phyloP scores from a whole-genome alignment of 768 basidiomycete genomes.

The Cyclocybe cylindracea region DNA sequence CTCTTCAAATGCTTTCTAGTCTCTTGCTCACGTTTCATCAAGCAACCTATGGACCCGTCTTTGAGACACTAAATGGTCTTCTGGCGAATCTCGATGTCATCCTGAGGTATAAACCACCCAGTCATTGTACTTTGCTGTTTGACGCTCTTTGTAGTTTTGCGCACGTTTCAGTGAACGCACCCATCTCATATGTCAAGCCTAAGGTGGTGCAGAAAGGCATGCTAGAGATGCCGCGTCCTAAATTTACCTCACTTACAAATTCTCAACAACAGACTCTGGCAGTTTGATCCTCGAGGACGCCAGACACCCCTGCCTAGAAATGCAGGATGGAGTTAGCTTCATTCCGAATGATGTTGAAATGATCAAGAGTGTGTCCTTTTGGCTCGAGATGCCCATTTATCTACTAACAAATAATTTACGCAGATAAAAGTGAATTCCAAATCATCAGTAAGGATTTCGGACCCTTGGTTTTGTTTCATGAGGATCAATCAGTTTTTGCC shows the following conservation, averaged over 20 bases:
- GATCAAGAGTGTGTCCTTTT: conserved; percentile 67
- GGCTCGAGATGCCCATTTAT: neutral
- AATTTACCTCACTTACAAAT: neutral
- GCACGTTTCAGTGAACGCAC: conserved; percentile 85
- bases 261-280: conserved; percentile 61
- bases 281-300: conserved; percentile 82
- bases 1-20: neutral
- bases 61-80: conserved; percentile 81
- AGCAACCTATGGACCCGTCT: conserved; percentile 91
- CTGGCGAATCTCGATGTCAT: conserved; percentile 93
- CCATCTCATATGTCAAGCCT: conserved; percentile 88
- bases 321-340: conserved; percentile 93
- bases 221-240: conserved; percentile 1
- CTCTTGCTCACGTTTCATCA: conserved; percentile 6
- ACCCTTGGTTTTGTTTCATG: neutral
- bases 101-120: conserved; percentile 57
- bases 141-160: conserved; percentile 64
- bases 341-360: conserved; percentile 96
- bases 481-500: conserved; percentile 1
- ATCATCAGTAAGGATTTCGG: conserved; percentile 72
- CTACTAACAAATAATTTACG: neutral
- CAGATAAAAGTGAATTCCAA: conserved; percentile 88
- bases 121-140: neutral
- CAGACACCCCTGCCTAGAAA: conserved; percentile 94
- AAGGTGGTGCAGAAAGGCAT: conserved; percentile 76